Base-by-base conservation (phyloP, 169 alveolate genomes). In the Eimeria necatrix region DNA sequence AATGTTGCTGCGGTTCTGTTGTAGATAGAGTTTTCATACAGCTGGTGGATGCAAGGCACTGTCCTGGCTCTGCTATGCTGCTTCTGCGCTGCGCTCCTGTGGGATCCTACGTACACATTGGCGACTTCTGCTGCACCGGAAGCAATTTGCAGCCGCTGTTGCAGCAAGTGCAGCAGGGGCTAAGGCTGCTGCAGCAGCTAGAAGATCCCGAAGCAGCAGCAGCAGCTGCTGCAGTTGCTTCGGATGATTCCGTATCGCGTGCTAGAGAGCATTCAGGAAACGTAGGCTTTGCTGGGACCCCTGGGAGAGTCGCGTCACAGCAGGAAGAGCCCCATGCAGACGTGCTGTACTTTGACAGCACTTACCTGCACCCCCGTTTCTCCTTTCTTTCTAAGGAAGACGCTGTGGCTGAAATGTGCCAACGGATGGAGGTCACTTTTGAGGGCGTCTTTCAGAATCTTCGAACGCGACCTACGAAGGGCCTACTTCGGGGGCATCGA, bases 361-460 rank as follows among this genome's bases (percentile, higher is more conserved):
- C 51, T 26, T 46, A 73, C 84, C 84, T 73, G 84, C 84, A 46
- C 18, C 84, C 84, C 6, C 56, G 84, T 73, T 73, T 73, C 56
- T 26, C 84, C n/a, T 26, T 73, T 73, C 48, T 73, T 9, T 73
- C 60, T 41, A 32, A 68, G 46, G 84, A 73, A 41, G 84, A 73
- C 20, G 84, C 60, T 26, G 84, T 46, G 4, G 60, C 24, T 4
- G 24, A 41, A 22, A 73, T 73, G 84, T 24, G 84, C 84, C 84
- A 26, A 26, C 10, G 10, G 18, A n/a, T 73, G 84, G 32, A 18
- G 59, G 84, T 4, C 56, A 52, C 60, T 5, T 0, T 32, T 16
- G 18, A 46, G 60, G 32, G 56, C 24, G 32, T 6, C 84, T 48
- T 9, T 6, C 10, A 22, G 24, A 32, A 26, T 73, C 56, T 22